These are phyloP conservation scores for Croton laevigatus DNA, from an alignment of 441 rosid genomes.

Conservation along the genomic window DNA sequence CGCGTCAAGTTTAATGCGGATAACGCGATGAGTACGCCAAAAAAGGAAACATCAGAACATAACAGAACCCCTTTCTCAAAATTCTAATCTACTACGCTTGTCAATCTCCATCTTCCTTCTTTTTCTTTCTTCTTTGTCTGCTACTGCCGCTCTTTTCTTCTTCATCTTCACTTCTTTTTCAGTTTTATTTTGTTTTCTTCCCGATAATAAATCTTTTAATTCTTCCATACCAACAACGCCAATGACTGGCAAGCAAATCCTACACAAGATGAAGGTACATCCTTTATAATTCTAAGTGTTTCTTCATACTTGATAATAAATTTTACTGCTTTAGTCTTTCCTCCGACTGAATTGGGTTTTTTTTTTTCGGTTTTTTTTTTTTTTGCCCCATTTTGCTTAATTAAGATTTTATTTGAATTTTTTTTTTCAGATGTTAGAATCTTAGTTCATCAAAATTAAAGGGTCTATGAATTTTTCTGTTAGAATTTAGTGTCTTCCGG, in stretches of 20 bases:
- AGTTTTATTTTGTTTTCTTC: neutral
- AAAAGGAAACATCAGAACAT: slow-evolving; percentile 21
- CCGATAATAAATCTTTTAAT: neutral
- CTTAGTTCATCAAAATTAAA: neutral
- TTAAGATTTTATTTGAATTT: neutral
- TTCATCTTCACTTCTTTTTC: slow-evolving; percentile 5
- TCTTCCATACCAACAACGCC: neutral
- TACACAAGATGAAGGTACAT: slow-evolving; percentile 68
- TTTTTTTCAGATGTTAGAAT: neutral
- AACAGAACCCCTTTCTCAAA: too few relatives aligned
- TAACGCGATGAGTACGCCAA: slow-evolving; percentile 22
- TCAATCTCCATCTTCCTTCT: slow-evolving; percentile 8
- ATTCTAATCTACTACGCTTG: slow-evolving; percentile 11
- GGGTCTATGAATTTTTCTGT: neutral
- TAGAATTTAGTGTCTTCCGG: neutral
- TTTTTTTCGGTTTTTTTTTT: too few relatives aligned
- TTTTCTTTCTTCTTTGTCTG: neutral
- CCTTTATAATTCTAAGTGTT: neutral
- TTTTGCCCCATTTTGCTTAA: neutral
- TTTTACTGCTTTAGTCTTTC: neutral
- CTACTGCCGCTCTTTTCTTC: neutral
- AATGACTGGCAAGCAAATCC: slow-evolving; percentile 63
- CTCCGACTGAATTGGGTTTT: neutral
- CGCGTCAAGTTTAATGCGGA: slow-evolving; percentile 25
- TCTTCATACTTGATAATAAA: neutral